Conservation (phyloP, 805 yeast species). For the Saccharomycopsis malanga region DNA sequence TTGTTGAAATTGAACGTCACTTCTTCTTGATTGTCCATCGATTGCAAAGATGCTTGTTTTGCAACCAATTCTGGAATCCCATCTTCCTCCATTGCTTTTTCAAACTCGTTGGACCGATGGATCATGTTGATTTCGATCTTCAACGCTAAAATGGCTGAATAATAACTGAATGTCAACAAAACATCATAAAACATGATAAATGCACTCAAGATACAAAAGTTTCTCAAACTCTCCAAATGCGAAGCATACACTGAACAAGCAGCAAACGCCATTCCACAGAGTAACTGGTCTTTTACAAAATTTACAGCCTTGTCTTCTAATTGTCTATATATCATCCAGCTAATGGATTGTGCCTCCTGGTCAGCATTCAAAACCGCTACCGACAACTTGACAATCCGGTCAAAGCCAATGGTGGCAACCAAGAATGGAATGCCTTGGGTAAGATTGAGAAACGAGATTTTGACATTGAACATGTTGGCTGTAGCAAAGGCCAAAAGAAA, state of each 20-base stretch:
- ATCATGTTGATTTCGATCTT: conserved; percentile 85
- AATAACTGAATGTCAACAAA: conserved; percentile 70
- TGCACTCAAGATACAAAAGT: conserved; percentile 71
- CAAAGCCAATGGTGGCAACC: conserved; percentile 88
- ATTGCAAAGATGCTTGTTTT: conserved; percentile 48
- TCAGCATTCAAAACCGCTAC: conserved; percentile 42
- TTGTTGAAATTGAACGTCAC: conserved; percentile 25
- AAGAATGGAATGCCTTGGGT: conserved; percentile 92
- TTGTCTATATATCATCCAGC: conserved; percentile 29
- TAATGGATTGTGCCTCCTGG: conserved; percentile 25
- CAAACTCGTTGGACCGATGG: conserved; percentile 70
- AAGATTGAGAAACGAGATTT: conserved; percentile 64
- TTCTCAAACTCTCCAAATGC: conserved; percentile 65
- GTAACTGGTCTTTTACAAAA: conserved; percentile 61
- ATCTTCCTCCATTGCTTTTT: conserved; percentile 83
- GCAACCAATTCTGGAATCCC: conserved; percentile 77
- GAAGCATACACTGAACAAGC: conserved; percentile 59
- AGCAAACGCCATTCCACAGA: conserved; percentile 63
- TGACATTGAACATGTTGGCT: conserved; percentile 46
- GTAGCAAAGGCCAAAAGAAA: conserved; percentile 71
- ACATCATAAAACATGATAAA: conserved; percentile 66
- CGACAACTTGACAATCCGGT: conserved; percentile 72
- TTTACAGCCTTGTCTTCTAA: conserved; percentile 32
- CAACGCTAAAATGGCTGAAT: conserved; percentile 73
- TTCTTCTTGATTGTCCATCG: conserved; percentile 20